These are phyloP conservation scores for Kodamaea alishanica DNA, from an alignment of 1,139 yeast species.

Conservation along the genomic window DNA sequence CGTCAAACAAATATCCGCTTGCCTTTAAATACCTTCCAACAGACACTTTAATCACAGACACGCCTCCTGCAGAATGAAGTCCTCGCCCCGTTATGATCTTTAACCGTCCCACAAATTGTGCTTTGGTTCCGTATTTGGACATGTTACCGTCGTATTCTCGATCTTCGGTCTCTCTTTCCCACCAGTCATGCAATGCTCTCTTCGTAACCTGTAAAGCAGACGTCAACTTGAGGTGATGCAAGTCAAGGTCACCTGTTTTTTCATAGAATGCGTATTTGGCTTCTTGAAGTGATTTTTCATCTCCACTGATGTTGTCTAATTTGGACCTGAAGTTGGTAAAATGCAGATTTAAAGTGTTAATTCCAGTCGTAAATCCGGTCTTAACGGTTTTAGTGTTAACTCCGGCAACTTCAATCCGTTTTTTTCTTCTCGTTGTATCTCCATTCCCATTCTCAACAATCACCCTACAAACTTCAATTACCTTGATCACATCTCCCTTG, in stretches of 20 bases:
- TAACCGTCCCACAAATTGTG: conserved; percentile 34
- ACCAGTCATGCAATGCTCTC: conserved; percentile 45
- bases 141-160: conserved; percentile 40
- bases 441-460: conserved; percentile 24
- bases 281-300: conserved; percentile 1
- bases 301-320: conserved; percentile 2
- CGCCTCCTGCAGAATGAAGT: conserved; percentile 54
- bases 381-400: background rate
- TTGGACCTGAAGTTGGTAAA: conserved; percentile 12
- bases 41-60: conserved; percentile 39
- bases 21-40: conserved; percentile 34
- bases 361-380: background rate
- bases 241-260: conserved; percentile 37
- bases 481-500: conserved; percentile 35
- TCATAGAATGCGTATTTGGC: conserved; percentile 2
- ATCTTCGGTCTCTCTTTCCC: conserved; percentile 44
- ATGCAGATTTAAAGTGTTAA: conserved; percentile 8
- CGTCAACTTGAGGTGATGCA: conserved; percentile 47
- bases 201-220: conserved; percentile 40
- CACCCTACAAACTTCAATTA: conserved; percentile 25
- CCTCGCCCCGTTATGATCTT: conserved; percentile 60
- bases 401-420: conserved; percentile 1
- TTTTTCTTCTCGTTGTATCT: conserved; percentile 10
- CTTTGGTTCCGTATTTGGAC: conserved; percentile 27
- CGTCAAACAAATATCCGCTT: conserved; percentile 39